phyloP scores from a whole-genome alignment of 2,329 filamentous ascomycete species.

The Fonsecaea multimorphosa region DNA sequence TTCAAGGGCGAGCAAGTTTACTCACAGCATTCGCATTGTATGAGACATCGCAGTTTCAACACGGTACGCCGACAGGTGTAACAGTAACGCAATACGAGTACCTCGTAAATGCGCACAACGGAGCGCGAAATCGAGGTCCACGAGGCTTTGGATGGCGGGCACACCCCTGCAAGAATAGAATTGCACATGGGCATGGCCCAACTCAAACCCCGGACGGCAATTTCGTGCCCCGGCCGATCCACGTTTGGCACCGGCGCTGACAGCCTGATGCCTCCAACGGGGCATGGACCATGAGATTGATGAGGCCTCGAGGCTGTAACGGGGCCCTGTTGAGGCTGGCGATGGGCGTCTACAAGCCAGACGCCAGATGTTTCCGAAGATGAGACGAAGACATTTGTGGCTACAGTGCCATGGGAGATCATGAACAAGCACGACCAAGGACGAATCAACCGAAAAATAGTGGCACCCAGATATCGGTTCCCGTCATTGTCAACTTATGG shows the following conservation, averaged over 20 bases:
- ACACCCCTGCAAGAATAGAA: constrained; percentile 21
- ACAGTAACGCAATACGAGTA: neutral
- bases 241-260: constrained; percentile 21
- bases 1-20: no score
- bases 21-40: neutral
- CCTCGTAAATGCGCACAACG: constrained; percentile 1
- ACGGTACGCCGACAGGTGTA: neutral
- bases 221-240: constrained; percentile 23
- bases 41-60: neutral
- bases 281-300: constrained; percentile 10
- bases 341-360: neutral
- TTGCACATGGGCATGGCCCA: constrained; percentile 19
- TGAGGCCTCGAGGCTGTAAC: constrained; percentile 14
- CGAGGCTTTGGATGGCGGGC: constrained; percentile 16
- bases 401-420: neutral
- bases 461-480: neutral
- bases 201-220: constrained; percentile 17
- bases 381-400: constrained; percentile 2
- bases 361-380: constrained; percentile 16
- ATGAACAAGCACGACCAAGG: neutral
- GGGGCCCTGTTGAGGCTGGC: constrained; percentile 2
- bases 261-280: constrained; percentile 7
- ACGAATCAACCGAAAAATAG: neutral
- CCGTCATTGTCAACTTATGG: neutral
- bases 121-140: constrained; percentile 14